Conservation (phyloP, 441 rosid genomes). For the Adansonia grandidieri region DNA sequence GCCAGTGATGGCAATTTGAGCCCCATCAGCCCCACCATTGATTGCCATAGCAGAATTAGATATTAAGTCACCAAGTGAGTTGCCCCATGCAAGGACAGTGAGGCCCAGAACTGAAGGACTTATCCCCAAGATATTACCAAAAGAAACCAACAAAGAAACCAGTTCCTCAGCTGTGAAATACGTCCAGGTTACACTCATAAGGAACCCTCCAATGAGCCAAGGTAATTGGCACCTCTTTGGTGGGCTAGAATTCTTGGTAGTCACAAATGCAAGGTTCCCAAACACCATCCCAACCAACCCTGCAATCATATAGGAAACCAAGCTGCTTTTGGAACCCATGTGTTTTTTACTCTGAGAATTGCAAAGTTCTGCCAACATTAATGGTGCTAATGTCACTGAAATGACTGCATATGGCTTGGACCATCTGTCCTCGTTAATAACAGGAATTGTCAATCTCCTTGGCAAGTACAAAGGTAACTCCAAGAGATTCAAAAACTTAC, state of each 20-base stretch:
- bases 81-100: conserved; percentile 94
- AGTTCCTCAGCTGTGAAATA: conserved; percentile 81
- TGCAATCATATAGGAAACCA: conserved; percentile 46
- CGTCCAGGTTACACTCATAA: conserved; percentile 87
- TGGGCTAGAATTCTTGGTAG: conserved; percentile 59
- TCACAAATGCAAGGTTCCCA: conserved; percentile 61
- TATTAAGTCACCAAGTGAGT: conserved; percentile 85
- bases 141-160: conserved; percentile 67
- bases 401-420: conserved; percentile 71
- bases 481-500: conserved; percentile 44
- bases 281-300: conserved; percentile 58
- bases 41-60: conserved; percentile 77
- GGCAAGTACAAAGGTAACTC: conserved; percentile 81
- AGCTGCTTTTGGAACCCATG: conserved; percentile 40
- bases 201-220: conserved; percentile 80
- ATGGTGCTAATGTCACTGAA: conserved; percentile 70
- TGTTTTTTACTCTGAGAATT: conserved; percentile 47
- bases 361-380: conserved; percentile 60
- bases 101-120: conserved; percentile 83
- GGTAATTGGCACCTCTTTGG: conserved; percentile 62
- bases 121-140: conserved; percentile 69
- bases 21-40: conserved; percentile 75
- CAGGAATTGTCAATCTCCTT: conserved; percentile 79
- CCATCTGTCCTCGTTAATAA: conserved; percentile 69
- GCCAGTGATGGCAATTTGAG: conserved; percentile 81